Conservation (phyloP, 169 alveolate species). For the Babesia ovis region DNA sequence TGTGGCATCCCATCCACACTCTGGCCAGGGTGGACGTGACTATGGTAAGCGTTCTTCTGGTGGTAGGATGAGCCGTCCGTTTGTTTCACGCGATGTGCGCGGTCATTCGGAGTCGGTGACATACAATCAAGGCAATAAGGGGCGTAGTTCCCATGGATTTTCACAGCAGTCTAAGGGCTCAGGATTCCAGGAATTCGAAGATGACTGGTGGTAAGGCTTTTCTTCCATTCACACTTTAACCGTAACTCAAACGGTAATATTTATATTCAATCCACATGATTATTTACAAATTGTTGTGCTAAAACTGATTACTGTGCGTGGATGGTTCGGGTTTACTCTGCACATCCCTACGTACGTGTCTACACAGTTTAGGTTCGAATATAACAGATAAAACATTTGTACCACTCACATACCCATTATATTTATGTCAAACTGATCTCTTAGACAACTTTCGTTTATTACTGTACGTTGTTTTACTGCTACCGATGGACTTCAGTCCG, state of each 20-base stretch:
- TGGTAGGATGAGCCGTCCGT: conserved; percentile 19
- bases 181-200: conserved; percentile 63
- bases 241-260: not conserved
- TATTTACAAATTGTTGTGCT: too few species aligned
- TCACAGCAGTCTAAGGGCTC: conserved; percentile 19
- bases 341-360: too few species aligned
- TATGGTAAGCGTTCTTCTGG: conserved; percentile 39
- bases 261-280: too few species aligned
- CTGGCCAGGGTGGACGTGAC: conserved; percentile 13
- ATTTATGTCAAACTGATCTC: too few species aligned
- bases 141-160: not conserved
- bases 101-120: conserved; percentile 45
- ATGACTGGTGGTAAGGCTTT: conserved; percentile 69
- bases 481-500: conserved; percentile 40
- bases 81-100: conserved; percentile 53
- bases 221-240: too few species aligned
- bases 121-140: conserved; percentile 33
- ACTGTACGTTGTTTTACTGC: too few species aligned
- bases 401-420: too few species aligned
- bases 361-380: too few species aligned
- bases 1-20: conserved; percentile 53
- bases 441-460: too few species aligned
- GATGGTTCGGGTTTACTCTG: too few species aligned
- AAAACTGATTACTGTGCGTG: too few species aligned
- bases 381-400: too few species aligned